Percentiles rank a stretch among this genome's conserved stretches.
phyloP scores from a whole-genome alignment of 139 green algal genomes.

The Astrephomene gubernaculifera region DNA sequence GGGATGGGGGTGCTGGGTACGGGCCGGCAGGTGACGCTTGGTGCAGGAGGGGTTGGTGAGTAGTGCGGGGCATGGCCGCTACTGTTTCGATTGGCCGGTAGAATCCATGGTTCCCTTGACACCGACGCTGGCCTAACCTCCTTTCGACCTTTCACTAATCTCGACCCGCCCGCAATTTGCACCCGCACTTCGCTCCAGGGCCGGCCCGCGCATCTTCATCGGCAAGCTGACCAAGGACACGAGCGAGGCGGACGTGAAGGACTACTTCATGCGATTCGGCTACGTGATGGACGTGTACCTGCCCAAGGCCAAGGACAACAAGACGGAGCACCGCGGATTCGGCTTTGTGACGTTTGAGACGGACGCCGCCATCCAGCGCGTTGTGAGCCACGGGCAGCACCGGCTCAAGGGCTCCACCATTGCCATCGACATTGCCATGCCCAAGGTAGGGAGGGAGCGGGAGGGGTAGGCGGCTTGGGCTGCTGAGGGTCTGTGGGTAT shows the following conservation, averaged over 20 bases:
- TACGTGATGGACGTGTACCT: constrained; percentile 96
- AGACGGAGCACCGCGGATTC: constrained; percentile 85
- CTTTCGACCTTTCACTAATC: too few species aligned
- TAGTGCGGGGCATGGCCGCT: too few species aligned
- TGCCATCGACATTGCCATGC: constrained; percentile 80
- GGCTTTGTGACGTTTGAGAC: constrained; percentile 96
- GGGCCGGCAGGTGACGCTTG: too few species aligned
- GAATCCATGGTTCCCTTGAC: too few species aligned
- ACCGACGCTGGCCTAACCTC: too few species aligned
- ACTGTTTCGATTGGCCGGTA: too few species aligned
- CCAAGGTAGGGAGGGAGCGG: constrained; percentile 56
- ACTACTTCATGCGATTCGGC: constrained; percentile 88
- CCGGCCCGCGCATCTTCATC: constrained; percentile 90
- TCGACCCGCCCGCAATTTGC: too few species aligned
- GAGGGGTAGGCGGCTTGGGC: neutral
- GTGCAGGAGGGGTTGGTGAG: too few species aligned
- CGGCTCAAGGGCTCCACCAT: constrained; percentile 73
- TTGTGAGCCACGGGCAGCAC: constrained; percentile 72
- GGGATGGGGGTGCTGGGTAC: too few species aligned
- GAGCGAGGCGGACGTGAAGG: constrained; percentile 84
- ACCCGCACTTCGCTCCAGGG: too few species aligned
- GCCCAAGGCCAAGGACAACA: constrained; percentile 80
- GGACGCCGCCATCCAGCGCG: constrained; percentile 82
- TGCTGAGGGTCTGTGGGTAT: neutral
- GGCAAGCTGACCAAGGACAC: constrained; percentile 91